Base-by-base conservation (phyloP, 345 rosid genomes). In the Barbarea vulgaris region DNA sequence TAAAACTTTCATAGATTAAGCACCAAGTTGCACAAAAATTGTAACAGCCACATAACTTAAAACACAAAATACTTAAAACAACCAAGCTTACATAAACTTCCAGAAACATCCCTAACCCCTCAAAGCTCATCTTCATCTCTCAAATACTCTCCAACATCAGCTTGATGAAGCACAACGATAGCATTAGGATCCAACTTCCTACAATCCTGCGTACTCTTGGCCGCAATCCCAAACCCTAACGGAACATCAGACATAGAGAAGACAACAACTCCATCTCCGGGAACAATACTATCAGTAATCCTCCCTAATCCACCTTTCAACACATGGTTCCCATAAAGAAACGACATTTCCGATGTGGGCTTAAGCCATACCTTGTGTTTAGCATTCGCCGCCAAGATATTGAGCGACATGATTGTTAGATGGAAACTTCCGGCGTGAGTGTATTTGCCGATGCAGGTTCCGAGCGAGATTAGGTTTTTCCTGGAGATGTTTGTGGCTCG, bases 331-430 rank as follows among this genome's bases (percentile, higher is more conserved):
- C 97, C 96, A 34, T 94, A 94, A 77, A 90, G 76, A 80, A 90
- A 94, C 73, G 97, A 89, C 98, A 88, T 91, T 77, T 91, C 96
- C n/a, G 93, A 85, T 0, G 97, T 88, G 72, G 97, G 96, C 80
- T 91, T 94, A 3, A 94, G 85, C 97, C 97, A 91, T 13, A 91
- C 97, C 79, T 94, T 94, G 80, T 90, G 95, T 68, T 86, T 85
- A 9, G 97, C 90, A 66, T 92, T 90, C 9, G 89, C 86, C n/a
- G 96, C 96, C 69, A 90, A 17, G 11, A 89, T 76, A 42, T 75
- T 83, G 56, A 95, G 72, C 5, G 89, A 71, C 68, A 87, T 89
- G 36, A 90, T 75, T 9, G 92, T 95, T 21, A 95, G 78, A 77
- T 84, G 95, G 73, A 92, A 94, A 58, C 74, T 89, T 6, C 92